Evolutionary conservation across 1,284 basidiomycete genomes (phyloP).

Genomic region (Mixia osmundae): DNA sequence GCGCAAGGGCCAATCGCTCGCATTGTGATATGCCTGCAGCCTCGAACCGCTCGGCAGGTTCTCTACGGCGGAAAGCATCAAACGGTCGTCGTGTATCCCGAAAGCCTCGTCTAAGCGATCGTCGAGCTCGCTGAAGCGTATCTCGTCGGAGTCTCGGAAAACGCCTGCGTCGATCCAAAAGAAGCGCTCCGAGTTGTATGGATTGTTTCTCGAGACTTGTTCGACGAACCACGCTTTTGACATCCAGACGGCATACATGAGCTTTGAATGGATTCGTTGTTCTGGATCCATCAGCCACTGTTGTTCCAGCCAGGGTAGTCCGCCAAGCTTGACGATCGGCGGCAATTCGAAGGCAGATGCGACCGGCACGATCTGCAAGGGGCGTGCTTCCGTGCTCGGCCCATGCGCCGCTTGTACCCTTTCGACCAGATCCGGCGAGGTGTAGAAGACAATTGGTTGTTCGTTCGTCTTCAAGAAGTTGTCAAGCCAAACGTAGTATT

Average conservation of each 20-base stretch:
- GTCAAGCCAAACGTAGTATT: slow-evolving; percentile 14
- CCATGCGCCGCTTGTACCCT: slow-evolving; percentile 10
- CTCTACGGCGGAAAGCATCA: slow-evolving; percentile 11
- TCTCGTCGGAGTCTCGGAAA: slow-evolving; percentile 9
- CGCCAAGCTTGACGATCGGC: slow-evolving; percentile 12
- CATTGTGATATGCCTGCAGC: slow-evolving; percentile 5
- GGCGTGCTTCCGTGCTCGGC: slow-evolving; percentile 10
- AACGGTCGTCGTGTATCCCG: slow-evolving; percentile 10
- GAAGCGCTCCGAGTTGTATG: slow-evolving; percentile 14
- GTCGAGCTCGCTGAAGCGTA: slow-evolving; percentile 10
- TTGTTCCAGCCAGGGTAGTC: slow-evolving; percentile 9
- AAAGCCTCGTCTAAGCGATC: slow-evolving; percentile 10
- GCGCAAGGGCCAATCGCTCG: background rate
- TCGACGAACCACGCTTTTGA: slow-evolving; percentile 16
- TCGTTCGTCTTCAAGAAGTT: slow-evolving; percentile 14
- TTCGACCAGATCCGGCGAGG: slow-evolving; percentile 10
- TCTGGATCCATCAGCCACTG: slow-evolving; percentile 15
- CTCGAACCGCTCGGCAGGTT: slow-evolving; percentile 10
- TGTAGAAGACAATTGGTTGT: slow-evolving; percentile 15
- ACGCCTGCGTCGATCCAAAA: slow-evolving; percentile 17
- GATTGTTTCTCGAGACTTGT: slow-evolving; percentile 9
- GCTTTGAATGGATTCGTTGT: slow-evolving; percentile 12
- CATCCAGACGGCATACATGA: slow-evolving; percentile 15
- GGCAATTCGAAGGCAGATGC: slow-evolving; percentile 14
- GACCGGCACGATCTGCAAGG: slow-evolving; percentile 10